Conservation (phyloP, 768 basidiomycete species). For the Podaxis carcinomalis region DNA sequence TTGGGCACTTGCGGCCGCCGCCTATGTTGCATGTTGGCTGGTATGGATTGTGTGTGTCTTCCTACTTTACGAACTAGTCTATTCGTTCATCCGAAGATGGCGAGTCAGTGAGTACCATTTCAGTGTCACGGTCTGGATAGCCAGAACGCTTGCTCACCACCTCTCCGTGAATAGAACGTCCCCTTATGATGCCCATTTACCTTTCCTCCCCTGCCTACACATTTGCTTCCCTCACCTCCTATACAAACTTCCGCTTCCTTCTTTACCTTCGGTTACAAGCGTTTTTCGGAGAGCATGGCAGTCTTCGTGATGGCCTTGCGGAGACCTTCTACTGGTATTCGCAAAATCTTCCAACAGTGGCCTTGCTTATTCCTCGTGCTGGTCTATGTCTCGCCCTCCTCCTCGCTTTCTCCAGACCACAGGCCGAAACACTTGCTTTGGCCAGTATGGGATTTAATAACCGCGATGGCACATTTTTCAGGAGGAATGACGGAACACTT, state of each 20-base stretch:
- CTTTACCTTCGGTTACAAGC: conserved; percentile 74
- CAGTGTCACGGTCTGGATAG: conserved; percentile 9
- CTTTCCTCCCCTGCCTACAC: conserved; percentile 76
- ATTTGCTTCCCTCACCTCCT: conserved; percentile 73
- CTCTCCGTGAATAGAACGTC: conserved; percentile 56
- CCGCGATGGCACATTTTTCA: conserved; percentile 78
- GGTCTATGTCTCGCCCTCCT: conserved; percentile 70
- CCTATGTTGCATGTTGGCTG: conserved; percentile 80
- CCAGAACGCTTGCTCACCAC: conserved; percentile 12
- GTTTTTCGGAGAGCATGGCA: conserved; percentile 29
- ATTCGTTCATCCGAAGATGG: conserved; percentile 74
- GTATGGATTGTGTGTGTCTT: conserved; percentile 71
- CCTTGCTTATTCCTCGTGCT: conserved; percentile 80
- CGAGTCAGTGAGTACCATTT: conserved; percentile 60
- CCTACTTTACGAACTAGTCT: conserved; percentile 73
- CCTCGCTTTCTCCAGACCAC: conserved; percentile 43
- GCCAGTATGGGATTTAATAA: conserved; percentile 28
- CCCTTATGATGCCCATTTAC: conserved; percentile 78
- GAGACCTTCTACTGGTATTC: conserved; percentile 83
- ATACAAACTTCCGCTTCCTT: conserved; percentile 80
- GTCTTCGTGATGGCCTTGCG: conserved; percentile 47
- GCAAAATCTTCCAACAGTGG: conserved; percentile 80
- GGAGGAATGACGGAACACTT: conserved; percentile 54
- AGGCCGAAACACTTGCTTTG: conserved; percentile 41
- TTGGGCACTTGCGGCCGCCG: conserved; percentile 80